Evolutionary conservation across 139 green algal species (phyloP), one percentile per base, ranked within the genome.

Genomic region (Edaphochlamys debaryana): DNA sequence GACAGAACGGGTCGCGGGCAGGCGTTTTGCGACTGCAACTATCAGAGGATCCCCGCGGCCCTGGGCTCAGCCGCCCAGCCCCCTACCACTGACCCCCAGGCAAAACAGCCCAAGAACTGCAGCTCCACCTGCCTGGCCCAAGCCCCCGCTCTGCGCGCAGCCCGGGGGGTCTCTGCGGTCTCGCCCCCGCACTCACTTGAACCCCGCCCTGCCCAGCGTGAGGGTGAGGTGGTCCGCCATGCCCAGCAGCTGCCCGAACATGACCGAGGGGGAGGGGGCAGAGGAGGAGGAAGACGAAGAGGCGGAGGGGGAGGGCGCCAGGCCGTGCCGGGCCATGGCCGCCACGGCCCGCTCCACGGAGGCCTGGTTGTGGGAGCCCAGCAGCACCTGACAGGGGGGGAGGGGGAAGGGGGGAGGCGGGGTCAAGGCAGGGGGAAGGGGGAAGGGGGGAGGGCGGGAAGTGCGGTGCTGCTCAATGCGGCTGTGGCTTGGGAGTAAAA

Each of bases 191-290:
- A 30, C 79, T 52, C 41, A 86, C 79, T 69, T 64, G 58, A 80
- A 80, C 20, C 80, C 54, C n/a, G 54, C 60, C 40, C 64, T 67
- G 48, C 85, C 85, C 62, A 89, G 63, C 29, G 85, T 86, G 17
- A 86, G 77, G 1, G 93, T 96, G 32, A 98, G 89, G 87, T 96
- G 92, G 90, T 99, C 96, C 2, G 85, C 82, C 96, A 99, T 99
- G 79, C 96, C 96, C 87, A 98, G 88, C 78, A 99, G 91, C 75
- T 88, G 77, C 38, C 63, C 75, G 32, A 81, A 81, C 75, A 81
- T 81, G 19, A 81, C 75, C 4, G 56, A n/a, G 13, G 38, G 37
- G 1, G 36, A 13, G 34, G 66, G 9, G 17, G 36, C 36, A 3
- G 36, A 34, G 17, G 30, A 96, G 94, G 7, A 92, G 95, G 89